Percentiles rank a stretch among this genome's conserved stretches.
Conservation (phyloP, 768 basidiomycete genomes). For the Boletellus ananas region DNA sequence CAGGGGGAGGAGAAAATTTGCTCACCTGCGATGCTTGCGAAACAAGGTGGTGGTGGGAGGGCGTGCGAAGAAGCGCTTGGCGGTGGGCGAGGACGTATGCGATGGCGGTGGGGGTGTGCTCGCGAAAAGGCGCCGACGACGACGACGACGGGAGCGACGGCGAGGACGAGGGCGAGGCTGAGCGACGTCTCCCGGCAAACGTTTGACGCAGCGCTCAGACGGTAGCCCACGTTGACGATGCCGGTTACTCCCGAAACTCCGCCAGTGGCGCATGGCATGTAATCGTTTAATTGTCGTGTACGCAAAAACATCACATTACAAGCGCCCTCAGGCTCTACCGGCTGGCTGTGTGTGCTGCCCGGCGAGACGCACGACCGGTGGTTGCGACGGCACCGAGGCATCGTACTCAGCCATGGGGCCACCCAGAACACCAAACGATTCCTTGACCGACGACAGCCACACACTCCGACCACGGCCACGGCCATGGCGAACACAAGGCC, state of each 20-base stretch:
- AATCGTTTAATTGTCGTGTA: background rate
- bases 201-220: slow-evolving; percentile 11
- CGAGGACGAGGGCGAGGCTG: slow-evolving; percentile 6
- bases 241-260: slow-evolving; percentile 32
- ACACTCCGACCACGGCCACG: slow-evolving; percentile 26
- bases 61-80: slow-evolving; percentile 26
- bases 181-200: slow-evolving; percentile 15
- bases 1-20: slow-evolving; percentile 22
- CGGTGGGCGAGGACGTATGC: slow-evolving; percentile 2
- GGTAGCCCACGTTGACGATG: slow-evolving; percentile 10
- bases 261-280: slow-evolving; percentile 17
- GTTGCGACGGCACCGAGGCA: slow-evolving; percentile 6
- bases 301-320: background rate
- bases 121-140: slow-evolving; percentile 10
- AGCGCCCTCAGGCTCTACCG: no score
- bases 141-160: slow-evolving; percentile 3
- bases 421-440: slow-evolving; percentile 18
- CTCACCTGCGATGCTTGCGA: slow-evolving; percentile 29
- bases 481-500: slow-evolving; percentile 22
- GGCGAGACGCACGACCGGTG: background rate
- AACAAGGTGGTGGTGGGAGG: slow-evolving; percentile 23
- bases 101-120: slow-evolving; percentile 5
- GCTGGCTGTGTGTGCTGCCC: background rate
- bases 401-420: slow-evolving; percentile 16
- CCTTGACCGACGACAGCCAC: slow-evolving; percentile 34